These are phyloP conservation scores for Platismatia glauca DNA, from an alignment of 495 filamentous ascomycete species.

Conservation along the genomic window DNA sequence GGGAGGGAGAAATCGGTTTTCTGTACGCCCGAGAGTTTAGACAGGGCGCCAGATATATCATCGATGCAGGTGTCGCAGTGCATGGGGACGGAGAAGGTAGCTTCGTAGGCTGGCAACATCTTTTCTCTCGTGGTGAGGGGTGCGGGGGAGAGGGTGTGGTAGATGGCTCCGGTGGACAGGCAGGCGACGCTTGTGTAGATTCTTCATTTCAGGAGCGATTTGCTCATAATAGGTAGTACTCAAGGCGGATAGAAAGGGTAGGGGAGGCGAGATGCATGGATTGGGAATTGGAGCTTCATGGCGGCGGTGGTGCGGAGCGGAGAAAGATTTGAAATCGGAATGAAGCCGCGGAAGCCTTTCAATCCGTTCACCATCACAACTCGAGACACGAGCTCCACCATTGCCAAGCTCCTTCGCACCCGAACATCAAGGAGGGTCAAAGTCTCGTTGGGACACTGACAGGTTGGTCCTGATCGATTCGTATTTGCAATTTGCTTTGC, in stretches of 20 bases:
- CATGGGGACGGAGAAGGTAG: slow-evolving; percentile 86
- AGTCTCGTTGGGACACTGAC: background rate
- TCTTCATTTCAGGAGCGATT: slow-evolving; percentile 9
- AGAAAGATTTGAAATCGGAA: slow-evolving; percentile 19
- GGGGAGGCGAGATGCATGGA: background rate
- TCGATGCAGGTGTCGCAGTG: slow-evolving; percentile 81
- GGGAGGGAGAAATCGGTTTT: slow-evolving; percentile 42
- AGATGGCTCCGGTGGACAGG: slow-evolving; percentile 14
- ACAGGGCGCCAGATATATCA: slow-evolving; percentile 66
- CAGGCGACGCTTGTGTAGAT: slow-evolving; percentile 18
- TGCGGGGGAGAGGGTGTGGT: slow-evolving; percentile 4
- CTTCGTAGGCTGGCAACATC: slow-evolving; percentile 23
- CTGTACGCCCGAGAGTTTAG: slow-evolving; percentile 54
- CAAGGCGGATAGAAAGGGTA: background rate
- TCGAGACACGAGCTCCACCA: background rate
- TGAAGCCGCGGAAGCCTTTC: slow-evolving; percentile 6
- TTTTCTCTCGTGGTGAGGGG: slow-evolving; percentile 2
- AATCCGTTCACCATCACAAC: background rate
- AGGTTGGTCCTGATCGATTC: background rate
- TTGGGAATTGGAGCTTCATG: background rate
- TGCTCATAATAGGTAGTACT: slow-evolving; percentile 17
- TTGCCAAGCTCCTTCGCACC: background rate
- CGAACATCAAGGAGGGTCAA: background rate
- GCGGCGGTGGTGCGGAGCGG: background rate
- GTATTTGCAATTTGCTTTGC: background rate